These are phyloP conservation scores for Gymnopilus dilepis DNA, from an alignment of 768 basidiomycete species.

Conservation along the genomic window DNA sequence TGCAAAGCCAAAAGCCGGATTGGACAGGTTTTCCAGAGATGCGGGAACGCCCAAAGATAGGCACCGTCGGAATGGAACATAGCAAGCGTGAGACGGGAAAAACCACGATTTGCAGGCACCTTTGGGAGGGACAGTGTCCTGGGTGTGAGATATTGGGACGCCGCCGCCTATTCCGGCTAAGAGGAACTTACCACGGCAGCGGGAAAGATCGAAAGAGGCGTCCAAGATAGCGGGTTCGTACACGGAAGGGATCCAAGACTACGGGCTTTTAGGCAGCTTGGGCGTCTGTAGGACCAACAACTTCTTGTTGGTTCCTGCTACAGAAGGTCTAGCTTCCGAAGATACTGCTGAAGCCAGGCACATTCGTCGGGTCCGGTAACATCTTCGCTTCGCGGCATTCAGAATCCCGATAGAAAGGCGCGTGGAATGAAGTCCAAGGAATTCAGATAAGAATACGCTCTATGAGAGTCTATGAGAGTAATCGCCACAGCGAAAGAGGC, in stretches of 20 bases:
- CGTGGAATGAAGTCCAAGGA: slow-evolving; percentile 3
- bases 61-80: slow-evolving; percentile 14
- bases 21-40: slow-evolving; percentile 13
- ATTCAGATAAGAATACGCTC: slow-evolving; percentile 3
- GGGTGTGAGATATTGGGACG: slow-evolving; percentile 12
- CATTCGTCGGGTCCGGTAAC: slow-evolving; percentile 13
- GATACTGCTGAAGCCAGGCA: slow-evolving; percentile 6
- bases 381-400: neutral
- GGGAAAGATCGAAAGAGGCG: slow-evolving; percentile 2
- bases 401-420: slow-evolving; percentile 10
- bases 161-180: slow-evolving; percentile 8
- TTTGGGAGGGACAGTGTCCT: slow-evolving; percentile 8
- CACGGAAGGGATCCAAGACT: neutral
- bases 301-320: neutral
- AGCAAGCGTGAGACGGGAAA: slow-evolving; percentile 16
- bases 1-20: slow-evolving; percentile 8
- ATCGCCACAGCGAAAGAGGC: neutral
- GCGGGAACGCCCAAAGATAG: slow-evolving; percentile 5
- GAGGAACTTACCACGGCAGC: slow-evolving; percentile 2
- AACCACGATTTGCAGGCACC: neutral
- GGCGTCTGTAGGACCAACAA: slow-evolving; percentile 11
- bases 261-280: neutral
- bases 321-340: slow-evolving; percentile 13
- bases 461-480: slow-evolving; percentile 11
- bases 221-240: neutral